Evolutionary conservation across 2,329 filamentous ascomycete species (phyloP).

Genomic region (Zymoseptoria passerinii): DNA sequence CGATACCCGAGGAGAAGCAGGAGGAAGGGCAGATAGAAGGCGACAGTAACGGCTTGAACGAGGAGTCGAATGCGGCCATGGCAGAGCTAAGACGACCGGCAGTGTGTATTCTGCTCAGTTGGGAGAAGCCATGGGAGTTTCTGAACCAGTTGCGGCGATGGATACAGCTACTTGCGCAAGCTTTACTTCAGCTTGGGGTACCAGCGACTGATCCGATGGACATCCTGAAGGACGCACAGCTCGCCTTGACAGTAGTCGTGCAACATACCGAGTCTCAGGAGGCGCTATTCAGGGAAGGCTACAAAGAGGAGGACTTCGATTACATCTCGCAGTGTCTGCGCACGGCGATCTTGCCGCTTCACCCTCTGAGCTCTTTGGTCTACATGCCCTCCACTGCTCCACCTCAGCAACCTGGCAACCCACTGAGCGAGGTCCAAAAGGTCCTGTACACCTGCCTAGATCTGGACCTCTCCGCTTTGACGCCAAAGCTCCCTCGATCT

Average conservation of each 20-base stretch:
- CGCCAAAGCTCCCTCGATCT: conserved; percentile 50
- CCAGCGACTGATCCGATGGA: conserved; percentile 56
- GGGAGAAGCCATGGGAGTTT: conserved; percentile 91
- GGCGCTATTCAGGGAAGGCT: conserved; percentile 76
- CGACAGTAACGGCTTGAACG: conserved; percentile 6
- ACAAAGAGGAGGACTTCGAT: conserved; percentile 96
- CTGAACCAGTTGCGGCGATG: conserved; percentile 80
- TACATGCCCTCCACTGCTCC: conserved; percentile 33
- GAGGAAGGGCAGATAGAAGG: conserved; percentile 11
- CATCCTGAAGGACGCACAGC: conserved; percentile 79
- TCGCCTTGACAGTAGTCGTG: conserved; percentile 89
- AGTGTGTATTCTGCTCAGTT: conserved; percentile 85
- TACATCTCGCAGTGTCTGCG: conserved; percentile 88
- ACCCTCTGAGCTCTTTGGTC: conserved; percentile 49
- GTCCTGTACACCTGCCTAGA: conserved; percentile 78
- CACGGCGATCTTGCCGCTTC: conserved; percentile 69
- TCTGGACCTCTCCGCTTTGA: conserved; percentile 25
- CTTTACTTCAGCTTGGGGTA: conserved; percentile 62
- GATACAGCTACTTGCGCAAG: conserved; percentile 70
- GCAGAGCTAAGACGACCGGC: conserved; percentile 13
- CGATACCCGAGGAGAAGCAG: conserved; percentile 7
- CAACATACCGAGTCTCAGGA: conserved; percentile 94
- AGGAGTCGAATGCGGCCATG: conserved; percentile 1
- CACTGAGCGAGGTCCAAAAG: conserved; percentile 48
- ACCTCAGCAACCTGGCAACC: conserved; percentile 25